A percentile compares a stretch with the other conserved stretches of the same genome.
These are phyloP conservation scores for Candida ovalis DNA, from an alignment of 805 yeast species.

Conservation along the genomic window DNA sequence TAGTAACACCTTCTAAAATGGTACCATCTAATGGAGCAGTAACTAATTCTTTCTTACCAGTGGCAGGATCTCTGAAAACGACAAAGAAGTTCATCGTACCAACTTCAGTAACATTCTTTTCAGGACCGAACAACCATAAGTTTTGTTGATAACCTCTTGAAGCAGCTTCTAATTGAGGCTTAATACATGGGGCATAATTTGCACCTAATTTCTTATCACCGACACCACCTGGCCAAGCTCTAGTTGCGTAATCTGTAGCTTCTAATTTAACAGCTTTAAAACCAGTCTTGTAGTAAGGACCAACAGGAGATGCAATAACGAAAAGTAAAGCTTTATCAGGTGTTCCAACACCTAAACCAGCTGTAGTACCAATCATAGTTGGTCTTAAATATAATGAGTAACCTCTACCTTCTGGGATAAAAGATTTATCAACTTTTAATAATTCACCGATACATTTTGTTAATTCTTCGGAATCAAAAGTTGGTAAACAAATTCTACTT, in stretches of 20 bases:
- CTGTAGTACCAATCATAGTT: slow-evolving; percentile 89
- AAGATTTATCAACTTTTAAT: slow-evolving; percentile 66
- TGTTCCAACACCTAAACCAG: slow-evolving; percentile 79
- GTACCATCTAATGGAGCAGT: slow-evolving; percentile 98
- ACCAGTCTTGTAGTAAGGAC: slow-evolving; percentile 93
- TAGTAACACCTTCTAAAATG: slow-evolving; percentile 92
- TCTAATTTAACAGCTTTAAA: slow-evolving; percentile 93
- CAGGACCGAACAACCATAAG: slow-evolving; percentile 93
- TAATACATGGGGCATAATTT: slow-evolving; percentile 93
- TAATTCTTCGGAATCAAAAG: slow-evolving; percentile 75
- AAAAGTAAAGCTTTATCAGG: slow-evolving; percentile 81
- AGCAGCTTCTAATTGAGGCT: slow-evolving; percentile 90
- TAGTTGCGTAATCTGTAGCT: slow-evolving; percentile 92
- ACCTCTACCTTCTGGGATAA: slow-evolving; percentile 84
- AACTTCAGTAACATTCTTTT: slow-evolving; percentile 85
- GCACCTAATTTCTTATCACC: slow-evolving; percentile 97
- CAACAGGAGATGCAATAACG: slow-evolving; percentile 93
- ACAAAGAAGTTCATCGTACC: slow-evolving; percentile 97
- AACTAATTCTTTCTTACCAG: slow-evolving; percentile 86
- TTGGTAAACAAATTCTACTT: slow-evolving; percentile 83
- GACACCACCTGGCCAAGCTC: slow-evolving; percentile 99
- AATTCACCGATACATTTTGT: slow-evolving; percentile 72
- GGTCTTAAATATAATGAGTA: slow-evolving; percentile 93
- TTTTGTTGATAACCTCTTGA: slow-evolving; percentile 91
- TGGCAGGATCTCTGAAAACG: slow-evolving; percentile 67